Evolutionary conservation across 176 grass and related monocot species (phyloP).

Genomic region (Dactylis glomerata): DNA sequence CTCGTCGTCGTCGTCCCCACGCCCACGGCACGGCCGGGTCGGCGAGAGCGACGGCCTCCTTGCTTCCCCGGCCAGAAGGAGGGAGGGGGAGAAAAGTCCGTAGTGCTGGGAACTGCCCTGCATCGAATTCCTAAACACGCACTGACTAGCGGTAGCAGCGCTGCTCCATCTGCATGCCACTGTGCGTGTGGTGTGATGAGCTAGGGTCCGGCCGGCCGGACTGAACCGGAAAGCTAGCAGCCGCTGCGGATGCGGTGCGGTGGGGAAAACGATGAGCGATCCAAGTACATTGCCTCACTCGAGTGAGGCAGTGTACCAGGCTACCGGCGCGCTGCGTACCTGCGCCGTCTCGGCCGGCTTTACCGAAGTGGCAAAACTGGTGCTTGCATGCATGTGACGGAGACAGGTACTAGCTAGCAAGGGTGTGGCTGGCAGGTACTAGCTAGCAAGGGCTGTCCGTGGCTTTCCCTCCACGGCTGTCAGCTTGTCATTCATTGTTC

Average conservation of each 20-base stretch:
- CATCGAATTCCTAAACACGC: constrained; percentile 36
- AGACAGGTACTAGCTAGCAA: too few species aligned
- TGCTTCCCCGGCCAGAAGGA: background rate
- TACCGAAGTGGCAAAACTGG: background rate
- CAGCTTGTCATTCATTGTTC: too few species aligned
- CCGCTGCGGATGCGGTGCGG: background rate
- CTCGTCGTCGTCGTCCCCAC: background rate
- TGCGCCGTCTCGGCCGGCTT: background rate
- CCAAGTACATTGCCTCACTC: background rate
- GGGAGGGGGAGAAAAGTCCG: background rate
- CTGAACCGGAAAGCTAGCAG: constrained; percentile 9
- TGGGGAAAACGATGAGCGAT: constrained; percentile 7
- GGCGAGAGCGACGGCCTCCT: constrained; percentile 15
- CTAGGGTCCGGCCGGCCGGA: background rate
- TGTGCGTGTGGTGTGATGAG: background rate
- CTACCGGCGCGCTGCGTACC: background rate
- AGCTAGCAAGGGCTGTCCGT: too few species aligned
- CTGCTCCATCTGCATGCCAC: background rate
- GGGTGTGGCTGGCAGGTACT: too few species aligned
- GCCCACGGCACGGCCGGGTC: background rate
- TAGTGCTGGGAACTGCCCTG: background rate
- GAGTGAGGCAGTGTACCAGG: background rate
- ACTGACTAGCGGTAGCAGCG: background rate
- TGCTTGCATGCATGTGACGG: background rate
- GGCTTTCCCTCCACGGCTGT: too few species aligned